Evolutionary conservation across 805 yeast genomes (phyloP).

Genomic region (Metschnikowia bowlesiae): DNA sequence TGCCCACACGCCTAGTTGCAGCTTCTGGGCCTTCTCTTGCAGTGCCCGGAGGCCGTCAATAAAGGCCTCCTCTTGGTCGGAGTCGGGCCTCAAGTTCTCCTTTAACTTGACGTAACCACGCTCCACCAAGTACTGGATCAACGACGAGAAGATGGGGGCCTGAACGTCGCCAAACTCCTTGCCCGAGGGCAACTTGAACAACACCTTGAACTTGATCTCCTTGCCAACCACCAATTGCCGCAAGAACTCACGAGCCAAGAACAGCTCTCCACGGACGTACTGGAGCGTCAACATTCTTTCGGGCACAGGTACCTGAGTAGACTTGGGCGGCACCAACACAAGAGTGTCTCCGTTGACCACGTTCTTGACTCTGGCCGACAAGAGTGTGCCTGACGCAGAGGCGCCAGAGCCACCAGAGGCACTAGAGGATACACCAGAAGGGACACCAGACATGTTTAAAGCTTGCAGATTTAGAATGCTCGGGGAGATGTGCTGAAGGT

Average conservation of each 20-base stretch:
- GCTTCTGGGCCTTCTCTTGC: slow-evolving; percentile 49
- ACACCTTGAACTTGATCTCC: slow-evolving; percentile 53
- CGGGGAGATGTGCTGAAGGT: too few species aligned
- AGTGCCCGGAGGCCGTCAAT: slow-evolving; percentile 33
- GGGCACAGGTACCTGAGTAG: slow-evolving; percentile 39
- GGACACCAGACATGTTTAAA: neutral
- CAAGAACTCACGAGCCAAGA: slow-evolving; percentile 57
- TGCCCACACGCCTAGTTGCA: slow-evolving; percentile 56
- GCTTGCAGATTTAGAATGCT: too few species aligned
- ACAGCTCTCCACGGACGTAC: slow-evolving; percentile 55
- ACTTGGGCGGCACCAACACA: slow-evolving; percentile 49
- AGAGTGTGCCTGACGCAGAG: neutral
- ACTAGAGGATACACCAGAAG: neutral
- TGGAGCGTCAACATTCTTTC: slow-evolving; percentile 66
- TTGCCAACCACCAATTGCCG: slow-evolving; percentile 64
- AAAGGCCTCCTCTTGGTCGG: slow-evolving; percentile 41
- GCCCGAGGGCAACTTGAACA: slow-evolving; percentile 49
- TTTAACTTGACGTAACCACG: slow-evolving; percentile 62
- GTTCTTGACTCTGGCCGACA: slow-evolving; percentile 59
- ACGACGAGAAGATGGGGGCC: slow-evolving; percentile 58
- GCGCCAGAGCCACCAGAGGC: neutral
- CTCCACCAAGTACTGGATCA: slow-evolving; percentile 51
- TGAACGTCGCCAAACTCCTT: slow-evolving; percentile 71
- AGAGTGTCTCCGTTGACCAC: slow-evolving; percentile 71
- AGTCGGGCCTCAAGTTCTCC: slow-evolving; percentile 39